phyloP scores from a whole-genome alignment of 2,329 filamentous ascomycete species.

The Cercospora sp. region DNA sequence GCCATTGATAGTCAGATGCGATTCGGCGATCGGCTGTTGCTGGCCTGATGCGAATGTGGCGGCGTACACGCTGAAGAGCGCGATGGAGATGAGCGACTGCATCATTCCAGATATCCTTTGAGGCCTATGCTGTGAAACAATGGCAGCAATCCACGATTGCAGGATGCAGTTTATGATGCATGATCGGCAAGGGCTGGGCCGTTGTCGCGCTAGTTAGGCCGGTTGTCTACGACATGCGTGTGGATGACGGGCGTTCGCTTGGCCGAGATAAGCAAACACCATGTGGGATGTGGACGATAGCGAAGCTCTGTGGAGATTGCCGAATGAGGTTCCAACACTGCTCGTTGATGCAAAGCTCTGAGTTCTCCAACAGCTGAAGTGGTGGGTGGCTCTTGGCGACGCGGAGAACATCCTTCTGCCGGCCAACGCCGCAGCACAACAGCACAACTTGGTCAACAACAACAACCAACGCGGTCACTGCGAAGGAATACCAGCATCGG shows the following conservation, averaged over 20 bases:
- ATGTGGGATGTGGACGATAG: background rate
- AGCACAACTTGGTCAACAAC: background rate
- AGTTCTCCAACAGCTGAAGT: background rate
- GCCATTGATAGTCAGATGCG: slow-evolving; percentile 18
- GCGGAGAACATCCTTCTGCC: background rate
- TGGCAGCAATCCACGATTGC: background rate
- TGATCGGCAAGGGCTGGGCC: background rate
- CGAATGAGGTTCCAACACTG: background rate
- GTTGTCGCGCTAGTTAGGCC: background rate
- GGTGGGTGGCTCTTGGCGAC: background rate
- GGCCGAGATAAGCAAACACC: background rate
- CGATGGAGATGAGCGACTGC: background rate
- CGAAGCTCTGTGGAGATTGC: background rate
- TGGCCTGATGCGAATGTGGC: background rate
- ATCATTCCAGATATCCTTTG: background rate
- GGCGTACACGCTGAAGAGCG: background rate
- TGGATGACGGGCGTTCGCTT: background rate
- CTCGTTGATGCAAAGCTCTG: background rate
- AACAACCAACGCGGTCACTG: background rate
- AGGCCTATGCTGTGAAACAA: background rate
- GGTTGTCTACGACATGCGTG: background rate
- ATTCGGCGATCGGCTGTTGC: slow-evolving; percentile 15
- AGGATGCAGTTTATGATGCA: background rate
- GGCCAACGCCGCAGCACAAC: background rate
- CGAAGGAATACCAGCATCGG: background rate